Percentiles rank a stretch among this genome's conserved stretches.
These are phyloP conservation scores for Crucihimalaya himalaica DNA, from an alignment of 345 rosid species.

Conservation along the genomic window DNA sequence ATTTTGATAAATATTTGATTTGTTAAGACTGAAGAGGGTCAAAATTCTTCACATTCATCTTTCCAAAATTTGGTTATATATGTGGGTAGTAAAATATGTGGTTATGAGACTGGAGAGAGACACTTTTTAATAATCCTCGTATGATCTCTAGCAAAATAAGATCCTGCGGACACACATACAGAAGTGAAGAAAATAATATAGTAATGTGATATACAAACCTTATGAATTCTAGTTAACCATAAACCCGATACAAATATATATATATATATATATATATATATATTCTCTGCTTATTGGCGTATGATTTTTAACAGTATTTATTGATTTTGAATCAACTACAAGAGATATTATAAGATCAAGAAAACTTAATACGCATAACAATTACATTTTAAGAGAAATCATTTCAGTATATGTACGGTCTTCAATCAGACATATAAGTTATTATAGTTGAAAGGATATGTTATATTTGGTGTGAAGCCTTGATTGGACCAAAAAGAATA, in stretches of 20 bases:
- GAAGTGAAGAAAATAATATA: neutral
- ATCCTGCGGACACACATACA: neutral
- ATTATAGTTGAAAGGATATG: neutral
- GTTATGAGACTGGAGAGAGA: neutral
- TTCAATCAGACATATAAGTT: neutral
- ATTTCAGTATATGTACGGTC: neutral
- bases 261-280: too few relatives aligned
- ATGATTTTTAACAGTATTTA: too few relatives aligned
- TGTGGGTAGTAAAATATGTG: neutral
- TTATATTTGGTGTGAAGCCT: neutral
- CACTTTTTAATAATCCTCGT: too few relatives aligned
- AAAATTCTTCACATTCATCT: neutral
- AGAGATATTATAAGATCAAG: too few relatives aligned
- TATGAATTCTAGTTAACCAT: neutral
- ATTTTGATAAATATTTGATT: too few relatives aligned
- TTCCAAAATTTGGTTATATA: neutral
- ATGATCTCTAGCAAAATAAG: too few relatives aligned
- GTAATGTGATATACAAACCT: neutral
- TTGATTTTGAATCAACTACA: too few relatives aligned
- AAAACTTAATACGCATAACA: too few relatives aligned
- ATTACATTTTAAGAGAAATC: too few relatives aligned
- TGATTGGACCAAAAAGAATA: neutral
- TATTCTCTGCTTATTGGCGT: too few relatives aligned
- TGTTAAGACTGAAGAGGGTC: neutral
- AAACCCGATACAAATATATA: too few relatives aligned